Percentiles rank a stretch among this genome's conserved stretches.
These are phyloP conservation scores for Pichia sp. DNA, from an alignment of 1,139 yeast genomes.

Conservation along the genomic window DNA sequence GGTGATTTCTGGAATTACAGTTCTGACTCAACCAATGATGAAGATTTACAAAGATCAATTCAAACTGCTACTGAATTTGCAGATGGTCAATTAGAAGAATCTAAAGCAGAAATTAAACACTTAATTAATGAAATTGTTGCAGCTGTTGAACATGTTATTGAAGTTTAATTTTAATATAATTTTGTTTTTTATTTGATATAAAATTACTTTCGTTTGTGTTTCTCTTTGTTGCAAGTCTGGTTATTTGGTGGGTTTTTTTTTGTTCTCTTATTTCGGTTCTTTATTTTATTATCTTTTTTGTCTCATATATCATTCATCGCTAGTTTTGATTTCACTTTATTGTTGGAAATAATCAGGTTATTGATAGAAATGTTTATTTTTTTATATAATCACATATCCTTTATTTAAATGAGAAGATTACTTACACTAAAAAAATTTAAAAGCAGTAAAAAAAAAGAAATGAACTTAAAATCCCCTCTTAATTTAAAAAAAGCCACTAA, in stretches of 20 bases:
- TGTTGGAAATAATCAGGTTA: not conserved
- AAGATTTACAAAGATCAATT: conserved; percentile 18
- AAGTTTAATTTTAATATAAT: not conserved
- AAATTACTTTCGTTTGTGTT: not conserved
- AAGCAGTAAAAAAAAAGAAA: not conserved
- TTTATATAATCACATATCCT: not conserved
- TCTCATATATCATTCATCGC: not conserved
- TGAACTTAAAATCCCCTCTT: not conserved
- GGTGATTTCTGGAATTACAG: conserved; percentile 57
- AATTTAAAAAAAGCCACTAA: not conserved
- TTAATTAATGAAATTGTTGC: conserved; percentile 20
- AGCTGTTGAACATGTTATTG: conserved; percentile 6
- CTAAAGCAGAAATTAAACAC: conserved; percentile 20
- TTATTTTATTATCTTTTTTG: not conserved
- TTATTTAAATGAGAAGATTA: not conserved
- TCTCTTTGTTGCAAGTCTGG: not conserved
- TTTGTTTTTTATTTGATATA: not conserved
- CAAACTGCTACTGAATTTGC: conserved; percentile 18
- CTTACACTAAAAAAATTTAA: not conserved
- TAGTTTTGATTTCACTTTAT: not conserved
- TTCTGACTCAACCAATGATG: conserved; percentile 11
- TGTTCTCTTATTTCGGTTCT: not conserved
- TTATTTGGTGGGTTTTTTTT: not conserved
- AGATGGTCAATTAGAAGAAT: conserved; percentile 13
- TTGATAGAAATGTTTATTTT: not conserved